Evolutionary conservation across 805 yeast genomes (phyloP).

Genomic region (Soucietia sequanensis): DNA sequence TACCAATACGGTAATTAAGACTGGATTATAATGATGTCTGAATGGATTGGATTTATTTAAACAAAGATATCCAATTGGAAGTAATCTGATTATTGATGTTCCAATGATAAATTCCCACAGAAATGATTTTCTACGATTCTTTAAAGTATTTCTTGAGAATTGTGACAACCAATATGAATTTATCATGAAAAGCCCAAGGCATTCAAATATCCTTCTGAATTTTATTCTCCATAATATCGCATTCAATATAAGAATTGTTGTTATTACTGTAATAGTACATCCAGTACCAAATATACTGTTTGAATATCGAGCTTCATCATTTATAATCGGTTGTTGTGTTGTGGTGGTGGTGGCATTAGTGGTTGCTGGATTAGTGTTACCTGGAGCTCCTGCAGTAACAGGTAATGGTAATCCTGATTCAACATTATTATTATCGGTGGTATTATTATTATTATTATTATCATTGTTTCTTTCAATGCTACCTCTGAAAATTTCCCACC

Average conservation of each 20-base stretch:
- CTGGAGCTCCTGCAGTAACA: constrained; percentile 13
- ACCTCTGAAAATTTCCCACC: constrained; percentile 68
- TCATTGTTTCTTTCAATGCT: constrained; percentile 44
- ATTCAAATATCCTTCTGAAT: constrained; percentile 58
- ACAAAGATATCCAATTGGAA: constrained; percentile 67
- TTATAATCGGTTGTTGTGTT: constrained; percentile 8
- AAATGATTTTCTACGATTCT: constrained; percentile 64
- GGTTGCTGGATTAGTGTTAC: constrained; percentile 3
- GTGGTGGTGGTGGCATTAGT: constrained; percentile 6
- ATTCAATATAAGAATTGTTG: constrained; percentile 54
- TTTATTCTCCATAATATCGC: constrained; percentile 62
- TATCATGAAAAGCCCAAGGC: constrained; percentile 44
- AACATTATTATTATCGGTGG: constrained; percentile 14
- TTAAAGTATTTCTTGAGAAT: constrained; percentile 68
- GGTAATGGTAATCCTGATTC: constrained; percentile 12
- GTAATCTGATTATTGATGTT: constrained; percentile 56
- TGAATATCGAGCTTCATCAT: constrained; percentile 21
- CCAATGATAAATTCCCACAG: constrained; percentile 76
- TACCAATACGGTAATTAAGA: constrained; percentile 44
- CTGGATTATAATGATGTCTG: constrained; percentile 62
- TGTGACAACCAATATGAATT: constrained; percentile 91
- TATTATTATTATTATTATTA: constrained; percentile 4
- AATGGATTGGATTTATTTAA: constrained; percentile 57
- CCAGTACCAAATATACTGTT: constrained; percentile 26
- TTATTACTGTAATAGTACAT: constrained; percentile 23